Conservation (phyloP, 1,284 basidiomycete species). For the Boletellus deceptivus region DNA sequence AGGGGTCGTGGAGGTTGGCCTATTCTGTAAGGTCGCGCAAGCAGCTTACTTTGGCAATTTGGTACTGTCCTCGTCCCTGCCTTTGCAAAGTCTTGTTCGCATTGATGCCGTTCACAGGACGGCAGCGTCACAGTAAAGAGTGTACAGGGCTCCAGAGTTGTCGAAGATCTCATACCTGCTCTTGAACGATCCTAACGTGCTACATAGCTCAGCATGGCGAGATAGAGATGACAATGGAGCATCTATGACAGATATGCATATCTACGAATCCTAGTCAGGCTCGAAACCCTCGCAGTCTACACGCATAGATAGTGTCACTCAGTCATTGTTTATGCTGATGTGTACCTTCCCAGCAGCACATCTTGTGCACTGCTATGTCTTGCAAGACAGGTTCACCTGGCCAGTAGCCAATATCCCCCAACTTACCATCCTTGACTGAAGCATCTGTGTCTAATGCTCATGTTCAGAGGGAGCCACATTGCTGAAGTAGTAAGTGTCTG, state of each 20-base stretch:
- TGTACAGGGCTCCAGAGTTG: slow-evolving; percentile 10
- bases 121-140: slow-evolving; percentile 32
- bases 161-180: slow-evolving; percentile 20
- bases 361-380: background rate
- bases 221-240: too few relatives aligned
- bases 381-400: background rate
- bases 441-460: too few relatives aligned
- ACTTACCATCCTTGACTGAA: too few relatives aligned
- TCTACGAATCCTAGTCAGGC: too few relatives aligned
- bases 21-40: slow-evolving; percentile 93
- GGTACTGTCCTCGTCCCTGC: slow-evolving; percentile 40
- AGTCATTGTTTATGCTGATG: background rate
- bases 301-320: background rate
- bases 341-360: too few relatives aligned
- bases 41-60: slow-evolving; percentile 97
- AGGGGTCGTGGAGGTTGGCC: slow-evolving; percentile 94
- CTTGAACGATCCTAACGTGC: background rate
- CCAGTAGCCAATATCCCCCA: too few relatives aligned
- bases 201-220: too few relatives aligned
- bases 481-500: too few relatives aligned
- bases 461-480: too few relatives aligned
- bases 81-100: background rate
- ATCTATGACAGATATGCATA: too few relatives aligned
- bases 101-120: slow-evolving; percentile 18
- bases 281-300: too few relatives aligned